A percentile compares a stretch with the other conserved stretches of the same genome.
phyloP scores from a whole-genome alignment of 768 basidiomycete genomes.

The Glaciozyma antarctica region DNA sequence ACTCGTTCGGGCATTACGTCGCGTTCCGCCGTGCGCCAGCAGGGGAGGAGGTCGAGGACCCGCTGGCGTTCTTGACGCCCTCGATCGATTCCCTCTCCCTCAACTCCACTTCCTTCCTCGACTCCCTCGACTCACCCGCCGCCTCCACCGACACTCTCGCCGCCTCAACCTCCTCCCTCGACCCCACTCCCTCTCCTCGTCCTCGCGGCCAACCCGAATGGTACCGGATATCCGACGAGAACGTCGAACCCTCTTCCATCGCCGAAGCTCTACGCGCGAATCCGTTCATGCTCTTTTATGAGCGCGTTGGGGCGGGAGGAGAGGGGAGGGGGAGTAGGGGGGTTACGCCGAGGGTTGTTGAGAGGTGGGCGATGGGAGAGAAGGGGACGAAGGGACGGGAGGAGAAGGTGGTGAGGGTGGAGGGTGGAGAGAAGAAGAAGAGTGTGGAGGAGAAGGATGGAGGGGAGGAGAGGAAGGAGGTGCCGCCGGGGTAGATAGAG shows the following conservation, averaged over 20 bases:
- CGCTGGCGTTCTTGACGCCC: not conserved
- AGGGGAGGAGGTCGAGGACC: no score
- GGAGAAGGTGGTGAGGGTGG: no score
- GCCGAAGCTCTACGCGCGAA: constrained; percentile 65
- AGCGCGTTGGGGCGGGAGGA: constrained; percentile 46
- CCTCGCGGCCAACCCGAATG: constrained; percentile 43
- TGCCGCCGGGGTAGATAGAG: not conserved
- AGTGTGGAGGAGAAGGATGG: no score
- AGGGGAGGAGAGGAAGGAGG: not conserved
- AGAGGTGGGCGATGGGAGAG: not conserved
- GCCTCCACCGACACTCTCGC: constrained; percentile 2
- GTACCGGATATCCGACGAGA: constrained; percentile 80
- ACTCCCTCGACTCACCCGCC: constrained; percentile 34
- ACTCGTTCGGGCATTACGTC: constrained; percentile 90
- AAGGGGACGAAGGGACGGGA: no score
- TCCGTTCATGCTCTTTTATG: constrained; percentile 90
- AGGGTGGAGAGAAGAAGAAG: no score
- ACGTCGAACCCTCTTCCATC: constrained; percentile 64
- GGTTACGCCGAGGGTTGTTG: not conserved
- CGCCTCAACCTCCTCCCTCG: not conserved
- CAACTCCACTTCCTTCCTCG: not conserved
- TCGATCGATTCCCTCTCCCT: not conserved
- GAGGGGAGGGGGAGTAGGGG: not conserved
- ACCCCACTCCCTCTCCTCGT: no score
- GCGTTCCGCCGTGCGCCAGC: constrained; percentile 56